A percentile compares a stretch with the other conserved stretches of the same genome.
Conservation (phyloP, 768 basidiomycete genomes). For the Podaxis sp. region DNA sequence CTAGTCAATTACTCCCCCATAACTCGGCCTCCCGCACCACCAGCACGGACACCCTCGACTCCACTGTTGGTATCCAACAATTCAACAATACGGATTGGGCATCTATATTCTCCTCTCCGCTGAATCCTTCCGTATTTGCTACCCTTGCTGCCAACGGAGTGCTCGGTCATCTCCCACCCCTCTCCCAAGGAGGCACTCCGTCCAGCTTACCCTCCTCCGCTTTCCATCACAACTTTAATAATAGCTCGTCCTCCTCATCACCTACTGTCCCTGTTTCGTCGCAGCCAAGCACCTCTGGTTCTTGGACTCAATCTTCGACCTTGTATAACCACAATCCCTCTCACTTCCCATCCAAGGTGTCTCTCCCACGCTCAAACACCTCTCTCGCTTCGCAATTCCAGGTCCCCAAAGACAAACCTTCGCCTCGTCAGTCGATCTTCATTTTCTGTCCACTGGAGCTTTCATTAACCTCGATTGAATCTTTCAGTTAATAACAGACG, state of each 20-base stretch:
- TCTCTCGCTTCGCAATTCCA: constrained; percentile 23
- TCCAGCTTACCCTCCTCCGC: constrained; percentile 39
- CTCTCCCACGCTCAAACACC: constrained; percentile 31
- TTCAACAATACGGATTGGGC: constrained; percentile 47
- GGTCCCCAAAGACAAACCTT: constrained; percentile 19
- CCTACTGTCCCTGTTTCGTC: constrained; percentile 20
- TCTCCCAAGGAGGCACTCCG: constrained; percentile 22
- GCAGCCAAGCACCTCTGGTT: constrained; percentile 24
- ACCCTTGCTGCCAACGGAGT: constrained; percentile 62
- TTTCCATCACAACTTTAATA: constrained; percentile 1
- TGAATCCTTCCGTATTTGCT: constrained; percentile 61
- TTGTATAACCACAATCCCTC: constrained; percentile 20
- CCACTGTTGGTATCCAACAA: constrained; percentile 20
- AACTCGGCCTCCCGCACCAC: constrained; percentile 14
- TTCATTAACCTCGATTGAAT: neutral
- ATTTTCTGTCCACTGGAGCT: neutral
- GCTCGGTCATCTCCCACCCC: constrained; percentile 38
- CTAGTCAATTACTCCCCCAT: constrained; percentile 17
- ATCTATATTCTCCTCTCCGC: constrained; percentile 57
- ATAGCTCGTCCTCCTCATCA: constrained; percentile 16
- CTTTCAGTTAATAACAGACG: constrained; percentile 16
- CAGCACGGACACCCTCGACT: constrained; percentile 16
- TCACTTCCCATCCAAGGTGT: constrained; percentile 25
- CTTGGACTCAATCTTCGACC: constrained; percentile 31
- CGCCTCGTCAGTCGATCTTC: constrained; percentile 21